Evolutionary conservation across 164 flowering plant species (phyloP).

Genomic region (Euptelea pleiosperma): DNA sequence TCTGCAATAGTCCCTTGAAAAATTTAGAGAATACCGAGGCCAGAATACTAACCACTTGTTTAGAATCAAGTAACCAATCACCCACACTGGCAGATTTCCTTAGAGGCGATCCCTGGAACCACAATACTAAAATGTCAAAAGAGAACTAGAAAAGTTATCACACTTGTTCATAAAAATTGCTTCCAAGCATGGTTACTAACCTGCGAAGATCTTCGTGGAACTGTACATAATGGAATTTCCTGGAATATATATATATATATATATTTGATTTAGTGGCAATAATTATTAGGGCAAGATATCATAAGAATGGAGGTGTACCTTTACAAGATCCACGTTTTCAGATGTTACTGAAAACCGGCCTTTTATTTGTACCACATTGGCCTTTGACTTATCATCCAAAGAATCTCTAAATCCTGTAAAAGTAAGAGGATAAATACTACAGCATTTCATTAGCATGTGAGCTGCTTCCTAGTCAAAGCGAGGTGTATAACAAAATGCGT

Average conservation of each 20-base stretch:
- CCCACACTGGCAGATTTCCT: conserved; percentile 98
- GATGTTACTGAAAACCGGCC: conserved; percentile 99
- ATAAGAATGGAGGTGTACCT: conserved; percentile 45
- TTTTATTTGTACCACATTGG: conserved; percentile 87
- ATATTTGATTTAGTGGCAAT: conserved; percentile 35
- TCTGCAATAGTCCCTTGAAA: too few species aligned
- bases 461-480: background rate
- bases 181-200: conserved; percentile 29
- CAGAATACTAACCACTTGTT: conserved; percentile 50
- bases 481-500: background rate
- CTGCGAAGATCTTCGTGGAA: conserved; percentile 65
- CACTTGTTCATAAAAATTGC: background rate
- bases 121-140: conserved; percentile 14
- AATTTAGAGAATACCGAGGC: conserved; percentile 1
- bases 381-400: conserved; percentile 83
- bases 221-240: conserved; percentile 75
- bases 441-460: background rate
- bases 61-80: conserved; percentile 77
- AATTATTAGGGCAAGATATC: conserved; percentile 7
- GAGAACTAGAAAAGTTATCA: conserved; percentile 8
- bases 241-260: conserved; percentile 32
- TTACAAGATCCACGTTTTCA: conserved; percentile 82
- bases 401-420: conserved; percentile 74
- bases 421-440: conserved; percentile 8
- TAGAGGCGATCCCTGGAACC: conserved; percentile 73